Evolutionary conservation across 2,329 filamentous ascomycete genomes (phyloP).

Genomic region (Alternaria alternata): DNA sequence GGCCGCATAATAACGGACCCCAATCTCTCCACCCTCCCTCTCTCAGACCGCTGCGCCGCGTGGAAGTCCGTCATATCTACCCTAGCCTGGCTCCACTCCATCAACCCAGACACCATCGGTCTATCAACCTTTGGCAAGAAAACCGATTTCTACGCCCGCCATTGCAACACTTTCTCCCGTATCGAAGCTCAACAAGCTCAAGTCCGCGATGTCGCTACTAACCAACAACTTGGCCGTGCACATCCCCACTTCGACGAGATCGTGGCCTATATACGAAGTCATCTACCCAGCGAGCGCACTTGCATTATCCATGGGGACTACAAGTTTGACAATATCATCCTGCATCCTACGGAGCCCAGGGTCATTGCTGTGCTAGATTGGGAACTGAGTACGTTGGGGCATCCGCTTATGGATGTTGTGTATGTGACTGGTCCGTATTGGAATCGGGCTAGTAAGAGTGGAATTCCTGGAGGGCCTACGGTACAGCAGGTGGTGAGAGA

Average conservation of each 20-base stretch:
- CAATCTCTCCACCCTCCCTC: conserved; percentile 72
- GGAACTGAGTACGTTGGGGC: conserved; percentile 96
- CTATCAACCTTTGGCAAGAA: conserved; percentile 76
- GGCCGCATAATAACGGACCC: conserved; percentile 93
- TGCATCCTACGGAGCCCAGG: conserved; percentile 82
- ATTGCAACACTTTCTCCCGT: conserved; percentile 80
- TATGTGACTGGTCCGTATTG: conserved; percentile 71
- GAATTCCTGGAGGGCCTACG: conserved; percentile 47
- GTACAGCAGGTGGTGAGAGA: conserved; percentile 24
- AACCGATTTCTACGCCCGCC: conserved; percentile 81
- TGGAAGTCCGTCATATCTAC: conserved; percentile 70
- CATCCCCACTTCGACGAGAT: conserved; percentile 80
- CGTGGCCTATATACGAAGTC: conserved; percentile 75
- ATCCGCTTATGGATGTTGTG: conserved; percentile 87
- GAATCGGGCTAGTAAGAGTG: conserved; percentile 45
- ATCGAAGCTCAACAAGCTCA: conserved; percentile 81
- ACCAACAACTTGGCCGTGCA: conserved; percentile 71
- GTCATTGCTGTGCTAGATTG: conserved; percentile 95
- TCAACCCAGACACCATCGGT: conserved; percentile 71
- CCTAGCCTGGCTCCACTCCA: conserved; percentile 82
- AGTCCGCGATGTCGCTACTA: conserved; percentile 75
- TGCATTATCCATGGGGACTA: conserved; percentile 92
- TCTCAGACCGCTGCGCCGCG: conserved; percentile 65
- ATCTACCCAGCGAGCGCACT: conserved; percentile 73
- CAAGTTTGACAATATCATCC: conserved; percentile 73